Percentiles rank a stretch among this genome's conserved stretches.
phyloP scores from a whole-genome alignment of 177 flowering plant species.

The Telopea speciosissima region DNA sequence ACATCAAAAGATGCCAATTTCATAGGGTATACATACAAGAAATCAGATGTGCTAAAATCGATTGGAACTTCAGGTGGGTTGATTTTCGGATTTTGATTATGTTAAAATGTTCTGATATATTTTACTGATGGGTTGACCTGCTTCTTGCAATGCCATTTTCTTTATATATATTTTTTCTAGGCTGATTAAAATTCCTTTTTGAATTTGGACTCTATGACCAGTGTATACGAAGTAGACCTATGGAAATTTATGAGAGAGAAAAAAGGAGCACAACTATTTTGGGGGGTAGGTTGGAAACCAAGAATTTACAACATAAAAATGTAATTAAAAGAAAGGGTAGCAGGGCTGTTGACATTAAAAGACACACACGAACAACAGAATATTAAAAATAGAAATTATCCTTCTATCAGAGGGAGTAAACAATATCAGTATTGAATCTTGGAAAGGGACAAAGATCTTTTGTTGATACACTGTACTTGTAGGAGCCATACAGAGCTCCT shows the following conservation, averaged over 20 bases:
- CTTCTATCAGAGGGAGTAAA: too few relatives aligned
- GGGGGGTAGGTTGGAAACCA: background rate
- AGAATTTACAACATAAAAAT: background rate
- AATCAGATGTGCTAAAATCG: slow-evolving; percentile 65
- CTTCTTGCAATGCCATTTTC: background rate
- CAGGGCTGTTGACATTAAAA: too few relatives aligned
- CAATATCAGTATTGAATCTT: too few relatives aligned
- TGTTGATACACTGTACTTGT: too few relatives aligned
- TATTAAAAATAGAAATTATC: too few relatives aligned
- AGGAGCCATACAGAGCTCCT: too few relatives aligned
- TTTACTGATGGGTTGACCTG: background rate
- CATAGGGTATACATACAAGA: slow-evolving; percentile 83
- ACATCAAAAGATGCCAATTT: slow-evolving; percentile 83
- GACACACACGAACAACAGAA: too few relatives aligned
- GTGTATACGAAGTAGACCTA: background rate
- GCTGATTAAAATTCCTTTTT: background rate
- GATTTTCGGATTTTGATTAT: slow-evolving; percentile 3
- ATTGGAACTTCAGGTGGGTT: slow-evolving; percentile 59
- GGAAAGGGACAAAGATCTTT: too few relatives aligned
- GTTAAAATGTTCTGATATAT: background rate
- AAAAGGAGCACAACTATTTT: background rate
- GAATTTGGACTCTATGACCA: background rate
- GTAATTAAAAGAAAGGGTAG: too few relatives aligned
- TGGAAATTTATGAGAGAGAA: background rate
- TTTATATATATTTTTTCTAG: background rate